Percentiles rank a stretch among this genome's conserved stretches.
Conservation (phyloP, 805 yeast species). For the Candida xyloterini region DNA sequence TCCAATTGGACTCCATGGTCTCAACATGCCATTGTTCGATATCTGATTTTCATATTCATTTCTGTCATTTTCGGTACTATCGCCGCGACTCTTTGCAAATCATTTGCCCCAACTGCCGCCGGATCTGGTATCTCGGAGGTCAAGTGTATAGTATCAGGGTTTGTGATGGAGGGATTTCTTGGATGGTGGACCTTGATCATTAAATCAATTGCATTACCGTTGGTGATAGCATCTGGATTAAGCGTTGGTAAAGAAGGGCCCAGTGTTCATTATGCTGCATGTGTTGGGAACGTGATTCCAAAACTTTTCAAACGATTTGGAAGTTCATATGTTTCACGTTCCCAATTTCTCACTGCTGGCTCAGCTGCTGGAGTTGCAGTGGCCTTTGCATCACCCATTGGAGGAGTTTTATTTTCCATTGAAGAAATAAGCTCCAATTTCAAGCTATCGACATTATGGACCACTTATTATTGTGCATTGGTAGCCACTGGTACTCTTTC, state of each 20-base stretch:
- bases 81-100: slow-evolving; percentile 67
- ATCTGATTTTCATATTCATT: slow-evolving; percentile 53
- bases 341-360: slow-evolving; percentile 79
- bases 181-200: slow-evolving; percentile 68
- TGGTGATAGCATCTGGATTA: slow-evolving; percentile 89
- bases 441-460: slow-evolving; percentile 80
- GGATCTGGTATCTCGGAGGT: slow-evolving; percentile 98
- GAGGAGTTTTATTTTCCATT: slow-evolving; percentile 89
- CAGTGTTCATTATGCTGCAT: slow-evolving; percentile 94
- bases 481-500: slow-evolving; percentile 82
- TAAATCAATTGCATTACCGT: slow-evolving; percentile 78
- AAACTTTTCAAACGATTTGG: slow-evolving; percentile 45
- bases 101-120: slow-evolving; percentile 84
- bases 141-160: slow-evolving; percentile 91
- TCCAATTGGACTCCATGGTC: slow-evolving; percentile 72
- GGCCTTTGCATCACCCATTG: slow-evolving; percentile 95
- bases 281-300: slow-evolving; percentile 85
- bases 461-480: slow-evolving; percentile 85
- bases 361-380: slow-evolving; percentile 99
- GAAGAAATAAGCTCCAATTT: slow-evolving; percentile 84
- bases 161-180: slow-evolving; percentile 72
- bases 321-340: slow-evolving; percentile 40
- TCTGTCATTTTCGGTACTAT: slow-evolving; percentile 60
- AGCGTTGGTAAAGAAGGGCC: slow-evolving; percentile 99
- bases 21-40: slow-evolving; percentile 41